phyloP scores from a whole-genome alignment of 805 yeast species.

The Suhomyces emberorum region DNA sequence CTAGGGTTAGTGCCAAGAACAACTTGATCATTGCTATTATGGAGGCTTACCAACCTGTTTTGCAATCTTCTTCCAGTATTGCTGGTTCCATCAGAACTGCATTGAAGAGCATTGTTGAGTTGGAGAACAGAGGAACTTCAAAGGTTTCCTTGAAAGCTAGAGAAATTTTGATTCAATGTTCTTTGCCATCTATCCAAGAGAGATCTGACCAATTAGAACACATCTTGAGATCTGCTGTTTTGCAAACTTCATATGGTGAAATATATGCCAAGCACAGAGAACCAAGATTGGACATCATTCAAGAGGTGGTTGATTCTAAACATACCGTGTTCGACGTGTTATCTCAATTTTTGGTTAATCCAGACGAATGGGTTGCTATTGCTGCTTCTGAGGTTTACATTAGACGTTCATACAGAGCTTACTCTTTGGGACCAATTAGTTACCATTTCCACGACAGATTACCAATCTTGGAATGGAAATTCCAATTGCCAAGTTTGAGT shows the following conservation, averaged over 20 bases:
- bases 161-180: constrained; percentile 93
- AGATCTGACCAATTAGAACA: constrained; percentile 97
- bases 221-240: constrained; percentile 86
- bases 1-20: constrained; percentile 91
- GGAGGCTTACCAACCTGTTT: constrained; percentile 73
- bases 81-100: constrained; percentile 66
- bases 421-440: constrained; percentile 73
- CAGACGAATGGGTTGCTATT: constrained; percentile 83
- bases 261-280: constrained; percentile 68
- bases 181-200: constrained; percentile 93
- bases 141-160: constrained; percentile 94
- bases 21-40: constrained; percentile 83
- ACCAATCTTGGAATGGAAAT: constrained; percentile 84
- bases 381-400: constrained; percentile 97
- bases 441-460: constrained; percentile 53
- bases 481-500: constrained; percentile 73
- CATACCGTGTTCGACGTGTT: constrained; percentile 95
- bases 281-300: constrained; percentile 76
- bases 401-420: constrained; percentile 96
- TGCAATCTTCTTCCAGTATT: constrained; percentile 63
- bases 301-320: constrained; percentile 93
- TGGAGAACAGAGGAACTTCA: constrained; percentile 86
- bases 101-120: constrained; percentile 76
- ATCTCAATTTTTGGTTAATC: constrained; percentile 80
- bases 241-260: constrained; percentile 86